Evolutionary conservation across 2,329 filamentous ascomycete species (phyloP), one percentile per base, ranked within the genome.

Genomic region (Ploettnerulaceae sp.): DNA sequence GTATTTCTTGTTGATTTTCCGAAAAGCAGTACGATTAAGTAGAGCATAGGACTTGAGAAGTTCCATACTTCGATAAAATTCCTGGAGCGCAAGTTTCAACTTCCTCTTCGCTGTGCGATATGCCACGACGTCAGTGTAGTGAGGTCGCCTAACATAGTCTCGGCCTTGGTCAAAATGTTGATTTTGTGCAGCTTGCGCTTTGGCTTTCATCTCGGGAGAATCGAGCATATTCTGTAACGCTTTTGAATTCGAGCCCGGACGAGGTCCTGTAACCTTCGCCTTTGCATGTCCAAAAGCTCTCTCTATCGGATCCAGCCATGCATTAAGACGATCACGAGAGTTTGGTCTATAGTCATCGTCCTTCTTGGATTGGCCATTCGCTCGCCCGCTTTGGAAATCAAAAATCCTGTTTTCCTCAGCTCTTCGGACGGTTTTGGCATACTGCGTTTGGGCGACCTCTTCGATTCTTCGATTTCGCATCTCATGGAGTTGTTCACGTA

Each of bases 1-100:
- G 64, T 94, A 97, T 67, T 98, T 98, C 67, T 98, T 98, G 69
- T 95, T 96, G 63, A 98, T 89, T 66, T 98, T 98, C 24, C 90
- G 83, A 62, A 97, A 97, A 0, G 89, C 93, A 0, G 89, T 95
- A 38, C 89, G 79, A 65, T 98, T 98, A 11, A 96, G 73, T 17
- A 95, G 70, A 1, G 89, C 84, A 60, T 95, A 98, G 0, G 88
- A 86, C 68, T 96, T 97, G 49, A 98, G 75, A 35, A 97, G 71
- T 64, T 98, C 93, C 11, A 98, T 74, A 0, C 87, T 85, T 15
- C 91, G 84, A 64, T 98, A 97, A 64, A 89, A 95, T 64, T 97
- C 93, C 60, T 95, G 86, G 39, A 97, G 67, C 0, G 93, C 93
- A 37, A 88, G 71, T 67, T 97, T 97, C 46, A 98, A 74, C 68